Evolutionary conservation across 106 monocot species (phyloP).

Genomic region (Amphibolis antarctica): DNA sequence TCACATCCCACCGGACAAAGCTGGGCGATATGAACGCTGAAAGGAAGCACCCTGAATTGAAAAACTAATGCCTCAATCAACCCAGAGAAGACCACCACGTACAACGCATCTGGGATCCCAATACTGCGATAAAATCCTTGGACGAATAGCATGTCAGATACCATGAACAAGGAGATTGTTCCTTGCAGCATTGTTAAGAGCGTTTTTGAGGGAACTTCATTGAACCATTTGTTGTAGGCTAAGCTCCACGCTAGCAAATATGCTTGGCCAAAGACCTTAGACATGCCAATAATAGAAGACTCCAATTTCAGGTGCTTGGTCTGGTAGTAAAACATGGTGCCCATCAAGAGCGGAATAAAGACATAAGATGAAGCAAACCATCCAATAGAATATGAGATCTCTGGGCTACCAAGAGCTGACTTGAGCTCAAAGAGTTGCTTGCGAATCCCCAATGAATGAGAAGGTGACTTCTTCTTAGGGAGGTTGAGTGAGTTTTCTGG

Average conservation of each 20-base stretch:
- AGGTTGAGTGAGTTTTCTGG: conserved; percentile 50
- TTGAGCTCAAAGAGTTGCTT: conserved; percentile 29
- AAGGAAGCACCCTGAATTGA: conserved; percentile 55
- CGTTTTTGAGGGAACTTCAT: conserved; percentile 26
- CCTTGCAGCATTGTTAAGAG: conserved; percentile 37
- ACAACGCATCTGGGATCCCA: conserved; percentile 40
- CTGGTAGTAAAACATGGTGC: conserved; percentile 90
- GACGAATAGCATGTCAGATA: conserved; percentile 58
- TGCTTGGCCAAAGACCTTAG: conserved; percentile 67
- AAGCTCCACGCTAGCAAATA: conserved; percentile 43
- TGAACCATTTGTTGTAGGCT: conserved; percentile 38
- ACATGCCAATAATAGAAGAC: conserved; percentile 54
- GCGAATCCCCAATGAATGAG: conserved; percentile 25
- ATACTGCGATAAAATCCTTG: conserved; percentile 35
- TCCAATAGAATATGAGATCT: conserved; percentile 33
- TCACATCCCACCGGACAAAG: conserved; percentile 71
- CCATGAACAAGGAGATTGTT: conserved; percentile 34
- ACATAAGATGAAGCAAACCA: conserved; percentile 68
- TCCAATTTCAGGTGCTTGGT: conserved; percentile 56
- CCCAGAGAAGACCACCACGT: conserved; percentile 57
- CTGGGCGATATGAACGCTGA: conserved; percentile 46
- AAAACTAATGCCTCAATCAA: conserved; percentile 40
- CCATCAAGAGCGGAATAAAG: conserved; percentile 37
- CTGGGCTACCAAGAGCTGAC: conserved; percentile 34
- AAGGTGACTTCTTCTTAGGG: background rate